These are phyloP conservation scores for Massospora cicadina DNA, from an alignment of 371 early-diverging fungal species.

Conservation along the genomic window DNA sequence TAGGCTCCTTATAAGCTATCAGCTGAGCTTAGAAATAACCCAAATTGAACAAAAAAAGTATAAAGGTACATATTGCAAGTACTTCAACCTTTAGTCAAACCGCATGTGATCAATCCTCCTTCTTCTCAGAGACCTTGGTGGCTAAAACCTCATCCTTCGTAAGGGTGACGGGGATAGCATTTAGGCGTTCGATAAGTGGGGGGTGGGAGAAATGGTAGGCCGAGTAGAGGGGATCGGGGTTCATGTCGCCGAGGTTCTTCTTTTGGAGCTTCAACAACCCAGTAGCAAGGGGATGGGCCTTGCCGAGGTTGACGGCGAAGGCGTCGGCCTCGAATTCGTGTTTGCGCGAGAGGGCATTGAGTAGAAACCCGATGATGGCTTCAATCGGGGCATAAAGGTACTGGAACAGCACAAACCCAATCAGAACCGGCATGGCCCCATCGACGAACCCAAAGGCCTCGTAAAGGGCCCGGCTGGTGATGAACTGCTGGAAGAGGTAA, in stretches of 20 bases:
- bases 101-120: background rate
- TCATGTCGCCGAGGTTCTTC: slow-evolving; percentile 79
- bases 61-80: no score
- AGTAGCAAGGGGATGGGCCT: slow-evolving; percentile 48
- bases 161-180: slow-evolving; percentile 25
- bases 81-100: no score
- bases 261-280: slow-evolving; percentile 78
- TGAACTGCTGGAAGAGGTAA: slow-evolving; percentile 63
- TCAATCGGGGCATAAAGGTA: slow-evolving; percentile 64
- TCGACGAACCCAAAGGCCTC: slow-evolving; percentile 63
- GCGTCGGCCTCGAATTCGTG: slow-evolving; percentile 94
- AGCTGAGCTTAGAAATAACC: no score
- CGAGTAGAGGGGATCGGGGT: slow-evolving; percentile 78
- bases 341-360: slow-evolving; percentile 65
- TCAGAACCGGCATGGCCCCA: slow-evolving; percentile 43
- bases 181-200: slow-evolving; percentile 76
- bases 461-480: slow-evolving; percentile 52
- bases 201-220: slow-evolving; percentile 93
- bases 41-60: no score
- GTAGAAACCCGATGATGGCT: slow-evolving; percentile 46
- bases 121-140: background rate
- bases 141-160: background rate
- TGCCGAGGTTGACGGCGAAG: slow-evolving; percentile 80
- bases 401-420: slow-evolving; percentile 79
- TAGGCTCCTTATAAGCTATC: no score